Evolutionary conservation across 257 asterid species (phyloP).

Genomic region (Marsdenia floribunda): DNA sequence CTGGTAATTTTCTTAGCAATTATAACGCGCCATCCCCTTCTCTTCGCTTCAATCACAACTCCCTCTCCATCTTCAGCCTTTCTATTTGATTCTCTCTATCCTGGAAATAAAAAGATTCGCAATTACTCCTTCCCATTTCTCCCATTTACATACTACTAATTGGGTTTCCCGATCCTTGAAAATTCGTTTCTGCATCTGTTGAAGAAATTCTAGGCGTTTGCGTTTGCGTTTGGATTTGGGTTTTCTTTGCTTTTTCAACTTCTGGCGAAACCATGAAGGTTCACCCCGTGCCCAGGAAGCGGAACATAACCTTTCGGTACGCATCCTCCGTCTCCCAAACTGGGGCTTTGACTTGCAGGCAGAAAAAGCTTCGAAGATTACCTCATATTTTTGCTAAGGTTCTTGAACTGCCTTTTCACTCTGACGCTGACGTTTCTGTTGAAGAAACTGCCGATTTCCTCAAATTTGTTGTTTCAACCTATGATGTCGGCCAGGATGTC

Average conservation of each 20-base stretch:
- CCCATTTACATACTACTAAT: not conserved
- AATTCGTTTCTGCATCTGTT: not conserved
- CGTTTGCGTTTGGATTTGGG: conserved; percentile 5
- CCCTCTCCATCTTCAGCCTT: not conserved
- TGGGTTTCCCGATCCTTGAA: not conserved
- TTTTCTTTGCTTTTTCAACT: not conserved
- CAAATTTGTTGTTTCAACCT: conserved; percentile 57
- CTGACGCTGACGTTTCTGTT: conserved; percentile 64
- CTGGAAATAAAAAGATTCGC: not conserved
- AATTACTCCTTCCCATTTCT: not conserved
- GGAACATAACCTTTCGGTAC: conserved; percentile 58
- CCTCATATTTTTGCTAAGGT: conserved; percentile 88
- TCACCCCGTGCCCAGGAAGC: conserved; percentile 56
- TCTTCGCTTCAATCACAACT: not conserved
- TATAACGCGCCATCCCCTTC: not conserved
- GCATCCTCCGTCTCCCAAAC: conserved; percentile 50
- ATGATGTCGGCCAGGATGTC: conserved; percentile 37
- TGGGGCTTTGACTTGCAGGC: conserved; percentile 36
- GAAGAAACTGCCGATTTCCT: conserved; percentile 49
- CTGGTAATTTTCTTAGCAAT: conserved; percentile 2
- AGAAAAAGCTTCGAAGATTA: conserved; percentile 64
- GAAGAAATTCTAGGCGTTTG: not conserved
- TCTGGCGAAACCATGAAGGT: conserved; percentile 46
- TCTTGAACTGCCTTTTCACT: conserved; percentile 65
- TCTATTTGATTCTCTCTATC: not conserved